Base-by-base conservation (phyloP, 1,139 yeast genomes). In the Taphrina deformans region DNA sequence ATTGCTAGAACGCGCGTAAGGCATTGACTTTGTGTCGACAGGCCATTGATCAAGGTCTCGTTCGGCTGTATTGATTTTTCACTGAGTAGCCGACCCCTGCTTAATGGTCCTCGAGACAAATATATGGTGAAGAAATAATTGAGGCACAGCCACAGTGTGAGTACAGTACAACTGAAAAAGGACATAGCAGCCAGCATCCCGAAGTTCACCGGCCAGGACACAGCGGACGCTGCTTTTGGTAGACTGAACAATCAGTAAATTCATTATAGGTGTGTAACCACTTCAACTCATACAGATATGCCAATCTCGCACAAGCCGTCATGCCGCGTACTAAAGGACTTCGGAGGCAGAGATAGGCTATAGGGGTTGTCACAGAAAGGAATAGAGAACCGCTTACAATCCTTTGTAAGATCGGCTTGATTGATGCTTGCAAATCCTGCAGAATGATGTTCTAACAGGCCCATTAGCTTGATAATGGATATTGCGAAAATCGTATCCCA, bases 41-140 rank as follows among this genome's bases (percentile, higher is more conserved):
- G 56, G 1, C 63, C 63, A 18, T 41, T 40, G 27, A 59, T 41
- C 5, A 59, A 40, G 1, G 63, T 50, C 24, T 59, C 63, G 41
- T 50, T 50, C 9, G 44, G 63, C 12, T 35, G 56, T 18, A 40
- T 31, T 16, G 63, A 59, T 14, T 29, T 48, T 33, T 35, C 56
- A 33, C 63, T 59, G 6, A 33, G 33, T n/a, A 50, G 40, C 26
- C 55, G 44, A 7, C 51, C 50, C 23, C 27, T 48, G 14, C 33
- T 21, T 18, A 33, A n/a, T 21, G 63, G 63, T 5, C 56, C 63
- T 50, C 40, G 56, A 4, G 50, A 50, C 14, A 59, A 31, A 21
- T 59, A 59, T 16, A 50, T 52, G 31, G 50, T 50, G 31, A 59
- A 59, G 31, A 48, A 44, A 21, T n/a, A 14, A 38, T 59, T 40